These are phyloP conservation scores for Mycena haematopus DNA, from an alignment of 768 basidiomycete genomes.

Conservation along the genomic window DNA sequence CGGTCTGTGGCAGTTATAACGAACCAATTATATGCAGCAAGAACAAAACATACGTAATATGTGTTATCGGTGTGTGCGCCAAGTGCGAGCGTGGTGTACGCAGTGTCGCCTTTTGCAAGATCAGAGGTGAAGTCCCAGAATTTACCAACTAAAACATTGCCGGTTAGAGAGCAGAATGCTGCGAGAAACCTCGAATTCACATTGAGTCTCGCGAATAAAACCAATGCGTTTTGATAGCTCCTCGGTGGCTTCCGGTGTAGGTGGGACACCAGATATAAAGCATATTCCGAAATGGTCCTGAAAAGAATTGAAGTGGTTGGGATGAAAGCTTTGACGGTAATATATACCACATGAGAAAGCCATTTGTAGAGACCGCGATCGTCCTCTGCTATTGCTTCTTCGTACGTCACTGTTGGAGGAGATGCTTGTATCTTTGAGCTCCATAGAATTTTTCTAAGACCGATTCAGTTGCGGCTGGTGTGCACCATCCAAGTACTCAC, in stretches of 20 bases:
- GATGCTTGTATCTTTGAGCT: slow-evolving; percentile 73
- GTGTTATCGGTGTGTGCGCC: slow-evolving; percentile 80
- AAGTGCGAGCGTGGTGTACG: slow-evolving; percentile 89
- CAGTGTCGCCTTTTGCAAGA: slow-evolving; percentile 89
- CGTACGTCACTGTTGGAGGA: slow-evolving; percentile 77
- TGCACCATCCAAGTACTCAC: slow-evolving; percentile 41
- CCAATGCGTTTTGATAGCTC: slow-evolving; percentile 75
- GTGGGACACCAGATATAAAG: slow-evolving; percentile 81
- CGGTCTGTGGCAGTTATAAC: slow-evolving; percentile 58
- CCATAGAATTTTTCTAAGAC: slow-evolving; percentile 76
- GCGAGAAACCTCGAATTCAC: slow-evolving; percentile 32
- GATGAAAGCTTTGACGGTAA: slow-evolving; percentile 6
- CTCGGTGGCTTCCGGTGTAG: slow-evolving; percentile 86
- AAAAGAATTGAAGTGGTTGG: not conserved
- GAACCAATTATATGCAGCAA: not conserved
- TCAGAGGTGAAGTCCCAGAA: slow-evolving; percentile 99
- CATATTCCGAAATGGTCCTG: slow-evolving; percentile 91
- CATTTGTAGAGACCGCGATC: slow-evolving; percentile 79
- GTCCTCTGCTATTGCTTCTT: slow-evolving; percentile 71
- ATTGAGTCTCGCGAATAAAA: slow-evolving; percentile 86
- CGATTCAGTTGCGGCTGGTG: not conserved
- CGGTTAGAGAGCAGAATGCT: not conserved
- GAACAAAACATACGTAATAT: slow-evolving; percentile 61
- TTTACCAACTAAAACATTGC: slow-evolving; percentile 71
- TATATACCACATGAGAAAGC: slow-evolving; percentile 78